Percentiles rank a stretch among this genome's conserved stretches.
These are phyloP conservation scores for Penicillium sp. DNA, from an alignment of 2,329 filamentous ascomycete genomes.

Conservation along the genomic window DNA sequence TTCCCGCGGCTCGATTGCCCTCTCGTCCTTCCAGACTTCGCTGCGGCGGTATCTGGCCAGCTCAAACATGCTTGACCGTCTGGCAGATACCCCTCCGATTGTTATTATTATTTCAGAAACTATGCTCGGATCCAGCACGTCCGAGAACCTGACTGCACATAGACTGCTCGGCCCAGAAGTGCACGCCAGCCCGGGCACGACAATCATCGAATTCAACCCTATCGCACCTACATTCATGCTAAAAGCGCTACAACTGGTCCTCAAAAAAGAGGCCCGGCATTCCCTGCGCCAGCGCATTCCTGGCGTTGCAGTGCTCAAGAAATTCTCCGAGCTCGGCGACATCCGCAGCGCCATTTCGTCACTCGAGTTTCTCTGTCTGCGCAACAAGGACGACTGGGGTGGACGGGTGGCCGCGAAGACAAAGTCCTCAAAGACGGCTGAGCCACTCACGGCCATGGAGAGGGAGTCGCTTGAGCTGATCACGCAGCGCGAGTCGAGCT, in stretches of 20 bases:
- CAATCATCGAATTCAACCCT: slow-evolving; percentile 85
- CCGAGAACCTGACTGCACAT: slow-evolving; percentile 91
- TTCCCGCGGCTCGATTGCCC: slow-evolving; percentile 58
- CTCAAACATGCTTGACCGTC: too few relatives aligned
- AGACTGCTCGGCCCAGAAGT: slow-evolving; percentile 84
- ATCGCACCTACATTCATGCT: slow-evolving; percentile 81
- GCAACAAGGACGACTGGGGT: slow-evolving; percentile 69
- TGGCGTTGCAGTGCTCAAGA: slow-evolving; percentile 72
- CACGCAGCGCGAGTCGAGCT: slow-evolving; percentile 78
- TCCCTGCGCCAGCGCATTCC: slow-evolving; percentile 73
- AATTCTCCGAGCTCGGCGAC: slow-evolving; percentile 81
- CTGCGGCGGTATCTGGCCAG: slow-evolving; percentile 74
- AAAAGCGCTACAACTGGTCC: slow-evolving; percentile 76
- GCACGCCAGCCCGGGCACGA: slow-evolving; percentile 71
- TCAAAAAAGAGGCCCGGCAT: slow-evolving; percentile 78
- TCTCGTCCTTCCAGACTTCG: slow-evolving; percentile 69
- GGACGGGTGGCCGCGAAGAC: slow-evolving; percentile 66
- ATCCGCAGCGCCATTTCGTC: slow-evolving; percentile 89
- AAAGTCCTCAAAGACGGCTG: slow-evolving; percentile 53
- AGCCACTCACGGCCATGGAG: slow-evolving; percentile 67
- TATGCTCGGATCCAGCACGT: slow-evolving; percentile 74
- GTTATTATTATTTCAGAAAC: slow-evolving; percentile 92
- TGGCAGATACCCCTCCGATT: slow-evolving; percentile 60
- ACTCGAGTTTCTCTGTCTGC: slow-evolving; percentile 85
- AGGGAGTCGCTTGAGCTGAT: slow-evolving; percentile 74